A percentile compares a stretch with the other conserved stretches of the same genome.
Evolutionary conservation across 2,329 filamentous ascomycete species (phyloP).

Genomic region (Fusarium buxicola): DNA sequence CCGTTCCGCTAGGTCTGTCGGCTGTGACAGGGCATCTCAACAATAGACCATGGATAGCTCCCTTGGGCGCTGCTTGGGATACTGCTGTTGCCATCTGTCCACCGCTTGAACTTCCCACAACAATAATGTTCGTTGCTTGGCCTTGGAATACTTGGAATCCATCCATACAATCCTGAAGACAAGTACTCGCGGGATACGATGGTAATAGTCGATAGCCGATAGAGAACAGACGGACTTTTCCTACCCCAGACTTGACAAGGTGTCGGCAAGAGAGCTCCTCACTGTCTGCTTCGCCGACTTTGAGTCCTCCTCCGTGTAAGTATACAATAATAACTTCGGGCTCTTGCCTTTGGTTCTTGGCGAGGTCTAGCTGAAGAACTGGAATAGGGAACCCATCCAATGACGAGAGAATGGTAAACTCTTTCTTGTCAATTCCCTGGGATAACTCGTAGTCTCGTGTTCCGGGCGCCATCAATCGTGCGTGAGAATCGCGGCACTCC

Average conservation of each 20-base stretch:
- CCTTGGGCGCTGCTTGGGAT: constrained; percentile 48
- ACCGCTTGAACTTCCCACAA: constrained; percentile 61
- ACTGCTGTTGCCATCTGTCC: constrained; percentile 61
- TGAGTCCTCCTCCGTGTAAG: constrained; percentile 61
- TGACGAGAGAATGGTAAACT: constrained; percentile 49
- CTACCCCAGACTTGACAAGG: constrained; percentile 49
- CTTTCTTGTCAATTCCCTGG: constrained; percentile 46
- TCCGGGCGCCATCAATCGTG: constrained; percentile 51
- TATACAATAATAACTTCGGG: constrained; percentile 54
- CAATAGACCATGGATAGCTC: constrained; percentile 54
- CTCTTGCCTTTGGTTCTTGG: constrained; percentile 9
- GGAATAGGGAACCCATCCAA: constrained; percentile 52
- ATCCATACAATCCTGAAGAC: constrained; percentile 56
- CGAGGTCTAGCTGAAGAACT: constrained; percentile 50
- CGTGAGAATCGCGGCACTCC: constrained; percentile 54
- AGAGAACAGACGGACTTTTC: constrained; percentile 54
- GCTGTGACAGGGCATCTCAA: constrained; percentile 62
- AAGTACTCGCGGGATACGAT: constrained; percentile 52
- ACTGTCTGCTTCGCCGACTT: constrained; percentile 61
- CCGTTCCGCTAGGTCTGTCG: constrained; percentile 54
- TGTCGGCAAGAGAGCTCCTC: constrained; percentile 61
- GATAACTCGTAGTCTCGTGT: constrained; percentile 53
- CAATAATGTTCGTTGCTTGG: constrained; percentile 43
- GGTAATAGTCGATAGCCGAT: constrained; percentile 61
- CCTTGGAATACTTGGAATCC: constrained; percentile 46